These are phyloP conservation scores for Xerophyta viscosa DNA, from an alignment of 106 monocot genomes.

Conservation along the genomic window DNA sequence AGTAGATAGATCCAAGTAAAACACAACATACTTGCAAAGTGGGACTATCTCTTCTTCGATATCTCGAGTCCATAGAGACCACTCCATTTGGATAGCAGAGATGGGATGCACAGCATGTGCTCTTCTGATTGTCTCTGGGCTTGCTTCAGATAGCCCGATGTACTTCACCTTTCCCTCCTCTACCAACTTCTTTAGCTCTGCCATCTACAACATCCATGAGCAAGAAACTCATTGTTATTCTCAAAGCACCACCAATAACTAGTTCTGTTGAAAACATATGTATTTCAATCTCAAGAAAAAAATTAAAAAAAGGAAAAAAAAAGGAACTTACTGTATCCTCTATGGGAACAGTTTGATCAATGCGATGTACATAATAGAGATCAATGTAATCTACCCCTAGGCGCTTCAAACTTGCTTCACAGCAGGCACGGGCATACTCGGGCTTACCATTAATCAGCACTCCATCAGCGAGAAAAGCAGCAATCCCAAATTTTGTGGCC, in stretches of 20 bases:
- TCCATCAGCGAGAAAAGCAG: background rate
- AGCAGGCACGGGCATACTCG: conserved; percentile 46
- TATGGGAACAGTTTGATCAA: conserved; percentile 64
- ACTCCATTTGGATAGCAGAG: conserved; percentile 76
- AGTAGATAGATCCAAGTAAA: background rate
- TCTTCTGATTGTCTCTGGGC: conserved; percentile 65
- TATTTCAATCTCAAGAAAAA: background rate
- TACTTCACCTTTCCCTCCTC: conserved; percentile 76
- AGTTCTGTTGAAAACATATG: no score
- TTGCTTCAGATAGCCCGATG: conserved; percentile 82
- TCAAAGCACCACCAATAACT: no score
- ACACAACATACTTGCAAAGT: conserved; percentile 35
- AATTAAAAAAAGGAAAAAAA: background rate
- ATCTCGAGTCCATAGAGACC: conserved; percentile 84
- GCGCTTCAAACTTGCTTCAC: conserved; percentile 66
- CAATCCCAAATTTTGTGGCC: conserved; percentile 40
- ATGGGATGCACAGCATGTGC: conserved; percentile 84
- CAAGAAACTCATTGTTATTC: no score
- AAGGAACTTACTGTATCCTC: conserved; percentile 71
- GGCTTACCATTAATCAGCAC: conserved; percentile 32
- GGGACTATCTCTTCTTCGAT: conserved; percentile 55
- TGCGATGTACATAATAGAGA: conserved; percentile 74
- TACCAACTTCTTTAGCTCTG: conserved; percentile 41
- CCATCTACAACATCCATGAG: conserved; percentile 11
- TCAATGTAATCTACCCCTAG: conserved; percentile 85